Evolutionary conservation across 805 yeast species (phyloP), one percentile per base, ranked within the genome.

Genomic region (Wickerhamomyces rabaulensis): DNA sequence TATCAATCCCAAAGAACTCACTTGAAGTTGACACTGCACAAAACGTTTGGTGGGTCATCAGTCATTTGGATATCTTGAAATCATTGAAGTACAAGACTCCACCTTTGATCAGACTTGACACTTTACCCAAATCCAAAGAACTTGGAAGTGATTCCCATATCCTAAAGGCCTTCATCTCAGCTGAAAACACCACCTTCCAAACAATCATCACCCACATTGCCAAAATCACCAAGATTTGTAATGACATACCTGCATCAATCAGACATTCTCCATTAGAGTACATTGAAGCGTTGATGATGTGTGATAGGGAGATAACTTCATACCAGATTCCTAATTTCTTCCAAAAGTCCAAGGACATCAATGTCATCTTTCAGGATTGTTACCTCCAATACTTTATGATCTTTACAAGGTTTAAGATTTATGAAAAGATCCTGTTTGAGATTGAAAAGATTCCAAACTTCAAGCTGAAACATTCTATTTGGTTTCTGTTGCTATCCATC

Each of bases 401-500:
- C 2, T 22, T 52, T n/a, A 46, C 22, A 21, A 45, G 61, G 36
- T 45, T 57, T 26, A 39, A 48, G 23, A 45, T 57, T 2, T 57
- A 54, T 36, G 42, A 52, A 20, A 46, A 44, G 27, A 48, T 57
- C 15, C 51, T 44, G 44, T 51, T 51, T 8, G 20, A 16, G 12
- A 17, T 33, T 33, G 36, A 33, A 4, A 33, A 33, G 19, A 33
- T 33, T 9, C 36, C 36, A 4, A 33, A 33, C 44, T 39, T 27
- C 19, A 42, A 47, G 3, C 46, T 48, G 5, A 50, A 45, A 22
- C 46, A 46, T n/a, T 53, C 54, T 0, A 46, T 51, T 6, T 54
- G 58, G 60, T 52, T 54, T 15, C 25, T 57, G 12, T 47, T 55
- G 52, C 39, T 53, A n/a, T 57, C 61, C 10, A 55, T 55, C 8